Evolutionary conservation across 2,329 filamentous ascomycete species (phyloP).

Genomic region (Ceratocystis alfenasii): DNA sequence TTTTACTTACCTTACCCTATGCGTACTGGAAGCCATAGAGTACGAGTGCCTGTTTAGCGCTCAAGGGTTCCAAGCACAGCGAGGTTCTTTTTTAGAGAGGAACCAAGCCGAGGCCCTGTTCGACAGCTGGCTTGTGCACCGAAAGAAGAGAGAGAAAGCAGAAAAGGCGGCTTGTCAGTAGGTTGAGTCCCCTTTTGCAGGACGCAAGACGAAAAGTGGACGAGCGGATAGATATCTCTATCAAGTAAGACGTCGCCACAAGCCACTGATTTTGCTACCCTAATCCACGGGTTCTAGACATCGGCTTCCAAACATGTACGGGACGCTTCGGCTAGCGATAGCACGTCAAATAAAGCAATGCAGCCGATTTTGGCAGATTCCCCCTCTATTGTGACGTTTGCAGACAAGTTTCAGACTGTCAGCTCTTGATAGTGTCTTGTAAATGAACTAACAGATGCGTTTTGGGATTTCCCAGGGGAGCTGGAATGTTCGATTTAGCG

Average conservation of each 20-base stretch:
- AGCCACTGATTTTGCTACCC: too few species aligned
- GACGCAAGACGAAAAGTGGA: too few species aligned
- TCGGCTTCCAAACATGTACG: too few species aligned
- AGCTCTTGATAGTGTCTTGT: too few species aligned
- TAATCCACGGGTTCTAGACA: too few species aligned
- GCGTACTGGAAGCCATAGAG: neutral
- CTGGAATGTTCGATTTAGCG: slow-evolving; percentile 1
- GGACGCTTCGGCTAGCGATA: too few species aligned
- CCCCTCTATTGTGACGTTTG: neutral
- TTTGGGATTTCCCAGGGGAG: neutral
- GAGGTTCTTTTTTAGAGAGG: too few species aligned
- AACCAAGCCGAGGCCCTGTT: neutral
- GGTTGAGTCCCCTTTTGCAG: too few species aligned
- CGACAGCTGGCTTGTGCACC: neutral
- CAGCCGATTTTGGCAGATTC: neutral
- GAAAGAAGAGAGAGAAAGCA: neutral
- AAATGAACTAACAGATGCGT: neutral
- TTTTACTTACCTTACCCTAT: neutral
- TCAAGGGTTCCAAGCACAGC: neutral
- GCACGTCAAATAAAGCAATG: too few species aligned
- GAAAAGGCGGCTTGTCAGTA: too few species aligned
- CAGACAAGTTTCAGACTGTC: neutral
- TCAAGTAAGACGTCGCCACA: too few species aligned
- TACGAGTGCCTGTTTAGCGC: neutral
- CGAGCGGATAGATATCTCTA: too few species aligned